Conservation (phyloP, 2,329 filamentous ascomycete genomes). For the Zymoseptoria ardabiliae region DNA sequence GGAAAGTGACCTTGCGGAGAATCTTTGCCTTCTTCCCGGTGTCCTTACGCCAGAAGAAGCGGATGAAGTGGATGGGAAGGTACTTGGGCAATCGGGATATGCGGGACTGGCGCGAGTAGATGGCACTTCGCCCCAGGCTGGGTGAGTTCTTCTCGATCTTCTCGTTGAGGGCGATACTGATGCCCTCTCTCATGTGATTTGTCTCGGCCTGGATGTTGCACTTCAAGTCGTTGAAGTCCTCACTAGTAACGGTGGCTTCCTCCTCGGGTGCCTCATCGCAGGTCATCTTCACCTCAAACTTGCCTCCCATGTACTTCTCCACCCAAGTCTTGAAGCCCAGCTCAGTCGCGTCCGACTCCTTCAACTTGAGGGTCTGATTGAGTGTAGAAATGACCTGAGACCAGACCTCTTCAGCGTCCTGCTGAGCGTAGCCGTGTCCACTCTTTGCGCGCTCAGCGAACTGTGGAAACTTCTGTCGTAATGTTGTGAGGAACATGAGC, state of each 20-base stretch:
- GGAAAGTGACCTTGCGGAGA: slow-evolving; percentile 97
- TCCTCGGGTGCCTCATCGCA: slow-evolving; percentile 82
- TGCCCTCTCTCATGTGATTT: slow-evolving; percentile 86
- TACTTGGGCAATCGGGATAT: slow-evolving; percentile 91
- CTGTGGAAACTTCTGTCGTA: slow-evolving; percentile 77
- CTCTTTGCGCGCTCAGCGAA: slow-evolving; percentile 84
- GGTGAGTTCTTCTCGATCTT: slow-evolving; percentile 86
- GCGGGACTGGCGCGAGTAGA: slow-evolving; percentile 85
- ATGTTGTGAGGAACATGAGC: slow-evolving; percentile 69
- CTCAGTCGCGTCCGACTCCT: slow-evolving; percentile 42
- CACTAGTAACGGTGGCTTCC: slow-evolving; percentile 57
- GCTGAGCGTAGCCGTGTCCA: slow-evolving; percentile 83
- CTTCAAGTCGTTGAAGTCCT: slow-evolving; percentile 84
- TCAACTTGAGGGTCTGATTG: slow-evolving; percentile 66
- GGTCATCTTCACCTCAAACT: slow-evolving; percentile 68
- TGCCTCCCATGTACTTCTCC: slow-evolving; percentile 82
- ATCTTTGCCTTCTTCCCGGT: slow-evolving; percentile 99
- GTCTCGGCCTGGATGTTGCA: slow-evolving; percentile 86
- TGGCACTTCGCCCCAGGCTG: slow-evolving; percentile 65
- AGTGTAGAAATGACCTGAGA: slow-evolving; percentile 86
- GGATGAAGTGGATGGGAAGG: slow-evolving; percentile 91
- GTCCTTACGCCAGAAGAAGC: slow-evolving; percentile 95
- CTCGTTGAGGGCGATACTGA: slow-evolving; percentile 73
- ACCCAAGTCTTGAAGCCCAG: slow-evolving; percentile 59
- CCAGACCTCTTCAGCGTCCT: slow-evolving; percentile 98